Evolutionary conservation across 2,329 filamentous ascomycete species (phyloP), one percentile per base, ranked within the genome.

Genomic region (Cadophora sp.): DNA sequence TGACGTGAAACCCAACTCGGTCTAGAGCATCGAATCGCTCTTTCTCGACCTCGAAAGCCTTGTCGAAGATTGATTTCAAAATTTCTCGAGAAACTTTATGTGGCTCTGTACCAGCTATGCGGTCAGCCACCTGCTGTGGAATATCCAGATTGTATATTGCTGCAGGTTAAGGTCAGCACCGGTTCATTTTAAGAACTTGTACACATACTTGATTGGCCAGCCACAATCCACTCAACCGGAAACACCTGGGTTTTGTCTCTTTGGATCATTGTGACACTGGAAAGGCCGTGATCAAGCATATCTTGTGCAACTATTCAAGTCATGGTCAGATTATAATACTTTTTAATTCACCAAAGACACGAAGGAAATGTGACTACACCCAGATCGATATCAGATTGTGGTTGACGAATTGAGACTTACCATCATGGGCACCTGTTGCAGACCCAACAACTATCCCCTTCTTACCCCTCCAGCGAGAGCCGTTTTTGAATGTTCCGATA

Each of bases 361-460:
- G 5, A 18, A 50, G 11, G 6, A 45, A 20, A 45, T 9, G 13
- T n/a, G 14, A 3, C 43, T 20, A 18, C n/a, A 13, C 43, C 43
- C 43, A 45, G 16, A 45, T 5, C 14, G 43, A 45, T 13, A 20
- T 45, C 43, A 45, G 16, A 43, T 45, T 8, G 14, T 18, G 16
- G 14, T 20, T 30, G 27, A 43, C 6, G 14, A 13, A 14, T 45
- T 18, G 30, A 43, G 9, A 60, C 20, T 20, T 48, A 64, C 62
- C 62, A 70, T 91, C 89, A 71, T 90, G 87, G 7, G 81, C 87
- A 0, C 87, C 89, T 77, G 90, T 91, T 76, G 88, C 89, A 0
- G 86, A 87, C 1, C 89, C 89, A 0, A 91, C 81, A 0, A 91
- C 85, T 2, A 91, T 78, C 0, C 86, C 88, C 68, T 85, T 89